Evolutionary conservation across 1,284 basidiomycete species (phyloP).

Genomic region (Taiwanofungus camphoratus): DNA sequence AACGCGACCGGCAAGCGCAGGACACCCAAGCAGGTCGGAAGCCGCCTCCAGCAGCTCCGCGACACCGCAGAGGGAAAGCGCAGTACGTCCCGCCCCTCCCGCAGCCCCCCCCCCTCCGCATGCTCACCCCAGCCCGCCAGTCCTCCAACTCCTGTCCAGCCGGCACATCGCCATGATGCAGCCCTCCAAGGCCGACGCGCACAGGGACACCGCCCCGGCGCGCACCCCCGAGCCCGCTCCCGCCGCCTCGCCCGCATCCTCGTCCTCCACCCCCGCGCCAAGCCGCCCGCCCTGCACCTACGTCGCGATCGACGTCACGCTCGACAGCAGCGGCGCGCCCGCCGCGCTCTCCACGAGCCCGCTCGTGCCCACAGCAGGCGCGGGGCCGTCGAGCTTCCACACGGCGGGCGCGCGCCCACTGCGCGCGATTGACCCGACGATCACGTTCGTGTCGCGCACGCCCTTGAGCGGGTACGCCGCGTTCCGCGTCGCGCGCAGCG

Average conservation of each 20-base stretch:
- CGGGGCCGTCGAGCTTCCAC: conserved; percentile 16
- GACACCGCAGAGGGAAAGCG: conserved; percentile 63
- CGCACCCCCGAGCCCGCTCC: conserved; percentile 19
- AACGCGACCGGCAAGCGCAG: conserved; percentile 57
- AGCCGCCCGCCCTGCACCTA: conserved; percentile 18
- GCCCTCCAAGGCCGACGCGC: conserved; percentile 14
- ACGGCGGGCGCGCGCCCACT: conserved; percentile 42
- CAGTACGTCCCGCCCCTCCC: conserved; percentile 31
- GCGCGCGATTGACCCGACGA: conserved; percentile 54
- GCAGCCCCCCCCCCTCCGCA: neutral
- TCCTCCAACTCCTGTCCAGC: conserved; percentile 30
- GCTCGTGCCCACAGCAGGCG: conserved; percentile 15
- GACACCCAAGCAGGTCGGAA: conserved; percentile 70
- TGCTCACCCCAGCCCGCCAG: conserved; percentile 10
- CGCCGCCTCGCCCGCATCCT: conserved; percentile 13
- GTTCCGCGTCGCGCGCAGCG: conserved; percentile 43
- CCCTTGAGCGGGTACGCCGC: conserved; percentile 44
- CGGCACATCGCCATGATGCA: conserved; percentile 25
- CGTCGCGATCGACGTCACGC: conserved; percentile 24
- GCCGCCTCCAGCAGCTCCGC: conserved; percentile 66
- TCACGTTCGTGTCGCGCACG: conserved; percentile 51
- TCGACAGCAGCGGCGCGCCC: conserved; percentile 14
- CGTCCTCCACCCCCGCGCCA: conserved; percentile 7
- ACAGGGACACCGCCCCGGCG: conserved; percentile 10
- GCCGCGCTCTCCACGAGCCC: conserved; percentile 7